Base-by-base conservation (phyloP, 2,329 filamentous ascomycete genomes). In the Diaporthe nobilis region DNA sequence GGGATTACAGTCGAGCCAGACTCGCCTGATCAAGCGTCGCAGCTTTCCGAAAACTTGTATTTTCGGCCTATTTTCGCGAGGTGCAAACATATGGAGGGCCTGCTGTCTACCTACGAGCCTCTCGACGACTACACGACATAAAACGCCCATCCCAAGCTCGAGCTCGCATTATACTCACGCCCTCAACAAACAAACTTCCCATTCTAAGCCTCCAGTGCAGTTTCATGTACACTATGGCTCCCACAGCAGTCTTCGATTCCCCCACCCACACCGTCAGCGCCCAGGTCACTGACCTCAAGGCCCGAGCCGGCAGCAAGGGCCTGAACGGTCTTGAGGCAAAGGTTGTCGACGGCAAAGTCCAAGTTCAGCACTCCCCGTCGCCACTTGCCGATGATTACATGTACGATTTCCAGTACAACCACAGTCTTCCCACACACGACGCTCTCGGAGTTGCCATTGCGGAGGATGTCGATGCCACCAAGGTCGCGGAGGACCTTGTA, bases 351-450 rank as follows among this genome's bases (percentile, higher is more conserved):
- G 31, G 55, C 55, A 60, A 60, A 20, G 55, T 60, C 20, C 8
- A 39, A 37, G 55, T 60, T 13, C 55, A 60, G 20, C 55, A 60
- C 20, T 60, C 55, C 17, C 55, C 55, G 47, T 73, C 77, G 17
- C 82, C 83, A 0, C 82, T 85, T n/a, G 82, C 83, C 6, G 83
- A 85, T 76, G 78, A 85, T 75, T 85, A 81, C 79, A 85, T 85
- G 84, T 85, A 85, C 75, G 84, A 84, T 67, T 85, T 85, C 81
- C 82, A 84, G 76, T 85, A 84, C 80, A 85, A 84, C 71, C 81
- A 84, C 71, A 42, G 67, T 37, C 31, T 60, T 22, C 55, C 55
- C 31, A 60, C 55, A 0, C 55, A 60, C 25, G 20, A 60, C 4
- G 31, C 55, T 20, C 55, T 60, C 9, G 31, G 55, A 7, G 20